Evolutionary conservation across 1,284 basidiomycete species (phyloP).

Genomic region (Rhizopogon parksii): DNA sequence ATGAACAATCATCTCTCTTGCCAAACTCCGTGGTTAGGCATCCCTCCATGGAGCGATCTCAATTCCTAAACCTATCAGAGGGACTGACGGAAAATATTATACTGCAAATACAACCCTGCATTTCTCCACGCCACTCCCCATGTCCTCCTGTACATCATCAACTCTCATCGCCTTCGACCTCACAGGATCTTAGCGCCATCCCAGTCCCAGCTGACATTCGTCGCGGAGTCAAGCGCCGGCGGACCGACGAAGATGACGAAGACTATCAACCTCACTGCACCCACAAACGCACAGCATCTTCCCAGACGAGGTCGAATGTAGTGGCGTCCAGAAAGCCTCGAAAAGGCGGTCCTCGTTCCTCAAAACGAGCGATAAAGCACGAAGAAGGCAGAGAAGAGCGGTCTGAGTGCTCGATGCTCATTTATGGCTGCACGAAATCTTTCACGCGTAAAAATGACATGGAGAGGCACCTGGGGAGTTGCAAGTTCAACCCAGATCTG

Average conservation of each 20-base stretch:
- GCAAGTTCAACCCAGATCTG: neutral
- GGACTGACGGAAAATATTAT: neutral
- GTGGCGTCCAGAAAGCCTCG: neutral
- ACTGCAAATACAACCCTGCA: neutral
- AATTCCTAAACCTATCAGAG: neutral
- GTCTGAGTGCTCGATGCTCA: neutral
- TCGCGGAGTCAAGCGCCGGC: constrained; percentile 1
- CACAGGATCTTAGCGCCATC: neutral
- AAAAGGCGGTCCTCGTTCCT: neutral
- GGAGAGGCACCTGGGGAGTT: neutral
- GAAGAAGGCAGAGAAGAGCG: neutral
- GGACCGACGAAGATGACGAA: neutral
- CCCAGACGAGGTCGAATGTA: neutral
- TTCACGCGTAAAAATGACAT: constrained; percentile 5
- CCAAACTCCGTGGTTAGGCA: neutral
- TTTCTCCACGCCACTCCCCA: neutral
- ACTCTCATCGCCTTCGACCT: neutral
- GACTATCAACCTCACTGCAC: neutral
- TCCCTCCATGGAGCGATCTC: neutral
- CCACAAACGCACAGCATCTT: neutral
- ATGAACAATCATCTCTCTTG: neutral
- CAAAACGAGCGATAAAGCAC: neutral
- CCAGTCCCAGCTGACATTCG: neutral
- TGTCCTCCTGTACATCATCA: neutral
- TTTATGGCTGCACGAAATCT: constrained; percentile 2